Conservation (phyloP, 768 basidiomycete species). For the Pholiota microspora region DNA sequence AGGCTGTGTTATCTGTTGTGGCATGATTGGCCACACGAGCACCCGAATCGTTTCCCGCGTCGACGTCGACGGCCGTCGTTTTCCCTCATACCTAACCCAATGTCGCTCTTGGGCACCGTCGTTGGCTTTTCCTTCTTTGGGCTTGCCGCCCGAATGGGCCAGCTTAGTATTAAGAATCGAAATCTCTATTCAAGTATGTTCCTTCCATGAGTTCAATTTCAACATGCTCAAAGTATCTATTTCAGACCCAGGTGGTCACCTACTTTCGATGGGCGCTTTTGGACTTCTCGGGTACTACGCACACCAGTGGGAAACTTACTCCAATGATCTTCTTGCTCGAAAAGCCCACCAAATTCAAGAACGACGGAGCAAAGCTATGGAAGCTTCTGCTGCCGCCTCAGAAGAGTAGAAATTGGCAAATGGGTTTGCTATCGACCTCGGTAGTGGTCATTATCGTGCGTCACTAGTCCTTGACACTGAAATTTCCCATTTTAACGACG, state of each 20-base stretch:
- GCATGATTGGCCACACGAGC: slow-evolving; percentile 23
- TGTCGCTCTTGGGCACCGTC: slow-evolving; percentile 67
- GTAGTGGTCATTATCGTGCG: not conserved
- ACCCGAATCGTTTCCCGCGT: slow-evolving; percentile 11
- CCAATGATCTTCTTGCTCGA: slow-evolving; percentile 56
- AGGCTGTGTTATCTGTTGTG: slow-evolving; percentile 36
- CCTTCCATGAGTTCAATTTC: not conserved
- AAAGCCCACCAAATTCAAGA: slow-evolving; percentile 61
- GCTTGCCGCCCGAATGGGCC: slow-evolving; percentile 79
- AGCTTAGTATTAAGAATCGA: slow-evolving; percentile 82
- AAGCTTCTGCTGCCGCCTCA: not conserved
- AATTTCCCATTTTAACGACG: too few relatives aligned
- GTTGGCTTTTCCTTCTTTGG: slow-evolving; percentile 82
- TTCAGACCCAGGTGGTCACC: slow-evolving; percentile 71
- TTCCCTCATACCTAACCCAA: slow-evolving; percentile 25
- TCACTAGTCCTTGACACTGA: too few relatives aligned
- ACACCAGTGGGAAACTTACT: slow-evolving; percentile 63
- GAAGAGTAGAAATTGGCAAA: not conserved
- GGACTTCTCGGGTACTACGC: slow-evolving; percentile 77
- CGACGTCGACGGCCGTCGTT: too few relatives aligned
- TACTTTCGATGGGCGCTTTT: slow-evolving; percentile 66
- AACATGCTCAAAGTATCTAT: not conserved
- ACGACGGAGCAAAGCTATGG: slow-evolving; percentile 38
- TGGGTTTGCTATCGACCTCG: too few relatives aligned
- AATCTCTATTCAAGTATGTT: slow-evolving; percentile 80